phyloP scores from a whole-genome alignment of 2,329 filamentous ascomycete species.

The Penicillium italicum region DNA sequence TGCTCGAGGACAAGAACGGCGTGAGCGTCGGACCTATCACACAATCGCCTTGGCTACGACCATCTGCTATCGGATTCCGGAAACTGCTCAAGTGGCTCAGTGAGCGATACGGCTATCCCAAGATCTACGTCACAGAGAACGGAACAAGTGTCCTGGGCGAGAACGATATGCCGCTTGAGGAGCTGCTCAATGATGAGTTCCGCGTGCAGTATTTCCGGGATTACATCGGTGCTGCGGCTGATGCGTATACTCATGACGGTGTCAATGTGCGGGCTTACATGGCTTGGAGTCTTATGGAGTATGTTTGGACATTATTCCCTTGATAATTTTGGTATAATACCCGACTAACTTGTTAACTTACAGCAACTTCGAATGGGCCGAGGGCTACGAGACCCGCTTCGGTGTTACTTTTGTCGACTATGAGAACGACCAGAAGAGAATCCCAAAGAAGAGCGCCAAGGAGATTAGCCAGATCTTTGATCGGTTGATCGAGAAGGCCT shows the following conservation, averaged over 20 bases:
- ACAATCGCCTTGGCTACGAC: conserved; percentile 75
- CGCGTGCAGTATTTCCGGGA: conserved; percentile 72
- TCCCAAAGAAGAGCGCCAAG: conserved; percentile 79
- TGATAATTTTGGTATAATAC: background rate
- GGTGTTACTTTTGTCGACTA: conserved; percentile 84
- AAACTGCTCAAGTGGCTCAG: conserved; percentile 73
- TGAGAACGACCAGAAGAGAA: conserved; percentile 69
- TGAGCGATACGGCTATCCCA: conserved; percentile 69
- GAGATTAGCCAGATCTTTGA: conserved; percentile 69
- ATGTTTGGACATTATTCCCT: conserved; percentile 13
- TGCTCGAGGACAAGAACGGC: conserved; percentile 67
- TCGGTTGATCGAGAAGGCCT: conserved; percentile 62
- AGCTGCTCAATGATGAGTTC: conserved; percentile 79
- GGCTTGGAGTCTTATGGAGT: conserved; percentile 84
- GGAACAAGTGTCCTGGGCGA: conserved; percentile 81
- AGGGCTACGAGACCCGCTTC: conserved; percentile 82
- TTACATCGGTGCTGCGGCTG: conserved; percentile 73
- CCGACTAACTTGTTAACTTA: conserved; percentile 8
- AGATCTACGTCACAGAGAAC: conserved; percentile 86
- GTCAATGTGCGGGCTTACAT: conserved; percentile 77
- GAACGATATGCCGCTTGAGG: conserved; percentile 66
- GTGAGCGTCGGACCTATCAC: conserved; percentile 76
- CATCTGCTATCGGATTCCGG: conserved; percentile 71
- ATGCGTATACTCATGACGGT: conserved; percentile 67
- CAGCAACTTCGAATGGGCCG: conserved; percentile 86